Evolutionary conservation across 164 flowering plant species (phyloP), one percentile per base, ranked within the genome.

Genomic region (Malania oleifera): DNA sequence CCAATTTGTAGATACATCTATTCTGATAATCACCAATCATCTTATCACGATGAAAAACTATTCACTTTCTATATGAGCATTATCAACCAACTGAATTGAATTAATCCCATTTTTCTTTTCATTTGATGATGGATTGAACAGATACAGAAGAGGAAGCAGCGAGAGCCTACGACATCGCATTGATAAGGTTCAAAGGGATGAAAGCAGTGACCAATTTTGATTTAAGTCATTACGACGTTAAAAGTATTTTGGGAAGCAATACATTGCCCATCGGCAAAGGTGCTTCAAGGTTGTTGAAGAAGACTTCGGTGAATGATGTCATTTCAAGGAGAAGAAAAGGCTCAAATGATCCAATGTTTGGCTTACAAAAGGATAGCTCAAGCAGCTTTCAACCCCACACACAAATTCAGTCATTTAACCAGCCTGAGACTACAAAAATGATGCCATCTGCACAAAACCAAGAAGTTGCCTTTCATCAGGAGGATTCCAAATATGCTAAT

Each of bases 111-210:
- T 40, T 15, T 40, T 14, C 44, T 4, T 11, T 39, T 9, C 17
- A 39, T 9, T 7, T 13, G 11, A 39, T n/a, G n/a, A n/a, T n/a
- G n/a, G n/a, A n/a, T 7, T 13, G 15, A 25, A 50, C 55, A 52
- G 55, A 52, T 27, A 52, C 55, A 19, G 55, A 61, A 15, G 63
- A 56, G 54, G 63, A 62, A 20, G 71, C 71, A 15, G 71, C 67
- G 18, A 45, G 26, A 34, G 67, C 67, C 17, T 67, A 34, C n/a
- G 71, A 67, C 48, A 28, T 62, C 9, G 71, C 66, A 41, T 20
- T 48, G 20, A 62, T 62, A 39, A 52, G 31, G 28, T 19, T 28
- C 40, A 62, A 52, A 27, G 67, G 71, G 7, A 4, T 12, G 18
- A 26, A 43, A 7, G 67, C 62, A 12, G 44, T 51, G 22, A 67